Evolutionary conservation across 768 basidiomycete species (phyloP).

Genomic region (Amanita rubescens): DNA sequence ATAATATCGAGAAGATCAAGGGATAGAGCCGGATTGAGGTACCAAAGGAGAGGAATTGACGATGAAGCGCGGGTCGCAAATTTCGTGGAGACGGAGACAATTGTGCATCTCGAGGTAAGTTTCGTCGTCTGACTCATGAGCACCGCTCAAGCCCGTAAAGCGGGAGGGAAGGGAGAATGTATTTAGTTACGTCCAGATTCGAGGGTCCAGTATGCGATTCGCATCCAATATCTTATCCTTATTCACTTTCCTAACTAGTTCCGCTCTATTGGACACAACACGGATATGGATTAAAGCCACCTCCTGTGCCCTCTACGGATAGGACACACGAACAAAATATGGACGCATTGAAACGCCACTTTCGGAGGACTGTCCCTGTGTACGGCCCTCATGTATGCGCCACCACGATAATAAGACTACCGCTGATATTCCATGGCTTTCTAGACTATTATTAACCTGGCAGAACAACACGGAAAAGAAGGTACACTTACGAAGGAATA

Average conservation of each 20-base stretch:
- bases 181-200: conserved; percentile 84
- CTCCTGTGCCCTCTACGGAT: conserved; percentile 69
- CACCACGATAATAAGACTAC: background rate
- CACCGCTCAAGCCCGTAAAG: conserved; percentile 28
- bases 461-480: conserved; percentile 89
- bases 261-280: conserved; percentile 92
- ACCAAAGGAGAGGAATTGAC: conserved; percentile 92
- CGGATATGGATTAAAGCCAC: conserved; percentile 82
- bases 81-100: conserved; percentile 92
- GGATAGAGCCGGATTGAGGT: conserved; percentile 87
- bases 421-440: conserved; percentile 3
- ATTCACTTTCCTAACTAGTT: conserved; percentile 39
- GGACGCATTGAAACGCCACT: conserved; percentile 66
- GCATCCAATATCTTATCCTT: background rate
- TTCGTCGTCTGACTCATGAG: background rate
- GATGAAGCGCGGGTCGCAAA: conserved; percentile 92
- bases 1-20: conserved; percentile 82
- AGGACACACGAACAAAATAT: conserved; percentile 66
- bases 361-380: conserved; percentile 49
- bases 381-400: conserved; percentile 75
- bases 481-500: conserved; percentile 73
- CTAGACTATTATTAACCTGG: conserved; percentile 81
- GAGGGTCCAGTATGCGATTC: conserved; percentile 73
- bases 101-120: conserved; percentile 72
- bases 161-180: conserved; percentile 69